Evolutionary conservation across 805 yeast species (phyloP).

Genomic region (Wickerhamomyces chaumierensis): DNA sequence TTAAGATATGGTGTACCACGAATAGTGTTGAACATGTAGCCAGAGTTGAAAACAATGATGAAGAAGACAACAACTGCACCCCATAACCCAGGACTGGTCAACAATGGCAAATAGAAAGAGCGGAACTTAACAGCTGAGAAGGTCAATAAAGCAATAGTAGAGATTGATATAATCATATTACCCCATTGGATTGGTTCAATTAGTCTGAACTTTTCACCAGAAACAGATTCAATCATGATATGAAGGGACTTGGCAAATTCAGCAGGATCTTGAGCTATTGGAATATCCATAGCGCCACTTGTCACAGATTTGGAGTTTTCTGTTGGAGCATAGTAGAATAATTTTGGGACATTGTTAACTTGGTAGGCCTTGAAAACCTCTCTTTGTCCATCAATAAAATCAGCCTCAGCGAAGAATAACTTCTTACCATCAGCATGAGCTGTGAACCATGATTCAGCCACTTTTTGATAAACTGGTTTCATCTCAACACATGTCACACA

Average conservation of each 20-base stretch:
- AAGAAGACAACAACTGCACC: conserved; percentile 50
- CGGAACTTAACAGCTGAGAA: conserved; percentile 22
- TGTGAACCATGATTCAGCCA: conserved; percentile 54
- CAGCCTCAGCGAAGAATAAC: conserved; percentile 66
- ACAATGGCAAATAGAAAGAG: conserved; percentile 25
- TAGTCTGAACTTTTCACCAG: conserved; percentile 15
- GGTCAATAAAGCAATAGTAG: conserved; percentile 21
- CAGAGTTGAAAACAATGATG: conserved; percentile 66
- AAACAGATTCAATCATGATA: conserved; percentile 15
- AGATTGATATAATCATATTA: conserved; percentile 21
- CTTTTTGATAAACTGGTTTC: conserved; percentile 47
- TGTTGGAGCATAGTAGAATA: conserved; percentile 51
- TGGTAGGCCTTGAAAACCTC: conserved; percentile 31
- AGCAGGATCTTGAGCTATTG: conserved; percentile 14
- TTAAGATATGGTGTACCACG: conserved; percentile 51
- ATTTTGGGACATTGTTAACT: conserved; percentile 69
- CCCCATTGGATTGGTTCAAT: conserved; percentile 29
- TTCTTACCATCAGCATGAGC: conserved; percentile 46
- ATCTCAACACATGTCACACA: conserved; percentile 67
- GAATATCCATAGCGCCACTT: conserved; percentile 17
- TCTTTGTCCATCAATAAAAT: conserved; percentile 46
- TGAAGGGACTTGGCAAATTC: conserved; percentile 23
- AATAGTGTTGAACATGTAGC: conserved; percentile 89
- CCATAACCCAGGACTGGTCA: conserved; percentile 58
- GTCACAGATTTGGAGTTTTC: conserved; percentile 27